phyloP scores from a whole-genome alignment of 306 rosid species.

The Ormosia emarginata region DNA sequence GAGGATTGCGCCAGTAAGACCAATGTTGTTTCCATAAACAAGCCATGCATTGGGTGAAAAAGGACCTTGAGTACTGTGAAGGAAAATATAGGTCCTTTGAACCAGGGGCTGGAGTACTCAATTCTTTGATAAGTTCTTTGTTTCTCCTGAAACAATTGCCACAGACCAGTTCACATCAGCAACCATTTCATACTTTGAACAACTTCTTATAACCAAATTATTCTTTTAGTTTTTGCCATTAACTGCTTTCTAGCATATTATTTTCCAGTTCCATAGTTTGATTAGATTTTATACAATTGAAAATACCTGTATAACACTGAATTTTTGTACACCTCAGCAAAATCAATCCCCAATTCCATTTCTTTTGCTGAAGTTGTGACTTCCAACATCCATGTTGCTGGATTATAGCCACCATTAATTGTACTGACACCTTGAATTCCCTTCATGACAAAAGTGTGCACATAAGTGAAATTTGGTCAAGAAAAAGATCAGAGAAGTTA shows the following conservation, averaged over 20 bases:
- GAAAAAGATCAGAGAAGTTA: neutral
- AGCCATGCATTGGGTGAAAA: slow-evolving; percentile 42
- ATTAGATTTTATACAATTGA: neutral
- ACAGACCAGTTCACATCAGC: neutral
- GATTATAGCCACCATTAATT: slow-evolving; percentile 36
- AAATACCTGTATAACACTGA: slow-evolving; percentile 37
- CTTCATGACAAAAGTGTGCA: slow-evolving; percentile 20
- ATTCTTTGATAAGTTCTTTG: slow-evolving; percentile 39
- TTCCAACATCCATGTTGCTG: slow-evolving; percentile 54
- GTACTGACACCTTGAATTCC: slow-evolving; percentile 27
- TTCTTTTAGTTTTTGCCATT: neutral
- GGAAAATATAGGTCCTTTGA: slow-evolving; percentile 36
- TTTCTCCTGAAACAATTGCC: slow-evolving; percentile 43
- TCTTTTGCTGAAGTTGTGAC: slow-evolving; percentile 31
- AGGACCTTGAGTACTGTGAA: slow-evolving; percentile 36
- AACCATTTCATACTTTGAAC: neutral
- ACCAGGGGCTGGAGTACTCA: slow-evolving; percentile 36
- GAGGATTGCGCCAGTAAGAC: slow-evolving; percentile 56
- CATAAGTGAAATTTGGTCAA: neutral
- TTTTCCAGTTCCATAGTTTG: neutral
- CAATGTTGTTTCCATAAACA: slow-evolving; percentile 57
- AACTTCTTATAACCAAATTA: neutral
- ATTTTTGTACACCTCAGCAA: slow-evolving; percentile 30
- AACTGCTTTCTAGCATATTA: neutral
- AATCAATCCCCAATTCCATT: slow-evolving; percentile 35